Conservation (phyloP, 2,329 filamentous ascomycete genomes). For the Zymoseptoria crescenta region DNA sequence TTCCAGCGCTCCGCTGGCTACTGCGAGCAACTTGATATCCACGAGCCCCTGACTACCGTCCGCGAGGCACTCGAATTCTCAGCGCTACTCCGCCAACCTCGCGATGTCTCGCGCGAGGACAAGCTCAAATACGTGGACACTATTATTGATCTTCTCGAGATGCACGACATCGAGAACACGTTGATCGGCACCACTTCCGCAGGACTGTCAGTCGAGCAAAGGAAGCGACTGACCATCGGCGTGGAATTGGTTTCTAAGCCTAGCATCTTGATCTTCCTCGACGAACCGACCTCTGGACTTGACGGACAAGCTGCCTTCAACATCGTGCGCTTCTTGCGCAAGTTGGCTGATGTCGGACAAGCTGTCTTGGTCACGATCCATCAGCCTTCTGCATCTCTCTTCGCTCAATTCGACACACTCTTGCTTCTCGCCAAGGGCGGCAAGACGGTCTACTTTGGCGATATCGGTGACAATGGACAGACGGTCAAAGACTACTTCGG, state of each 20-base stretch:
- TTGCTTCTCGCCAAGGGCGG: conserved; percentile 56
- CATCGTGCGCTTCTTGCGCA: conserved; percentile 56
- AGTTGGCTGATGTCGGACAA: conserved; percentile 57
- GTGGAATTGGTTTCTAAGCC: conserved; percentile 51
- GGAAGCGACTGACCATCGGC: conserved; percentile 49
- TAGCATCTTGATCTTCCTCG: conserved; percentile 54
- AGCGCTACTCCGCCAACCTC: conserved; percentile 54
- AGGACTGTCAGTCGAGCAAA: conserved; percentile 47
- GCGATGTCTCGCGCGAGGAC: conserved; percentile 48
- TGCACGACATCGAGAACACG: conserved; percentile 56
- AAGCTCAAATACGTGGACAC: conserved; percentile 62
- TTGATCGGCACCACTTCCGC: conserved; percentile 52
- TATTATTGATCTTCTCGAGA: conserved; percentile 55
- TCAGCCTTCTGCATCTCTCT: conserved; percentile 59
- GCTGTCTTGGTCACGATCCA: conserved; percentile 63
- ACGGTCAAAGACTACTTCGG: conserved; percentile 43
- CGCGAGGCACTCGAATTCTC: conserved; percentile 59
- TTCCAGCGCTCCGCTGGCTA: conserved; percentile 50
- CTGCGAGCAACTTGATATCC: conserved; percentile 59
- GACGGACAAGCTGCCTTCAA: conserved; percentile 61
- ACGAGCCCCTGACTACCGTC: conserved; percentile 59
- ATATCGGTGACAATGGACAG: conserved; percentile 37
- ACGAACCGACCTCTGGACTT: conserved; percentile 48
- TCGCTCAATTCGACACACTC: conserved; percentile 58
- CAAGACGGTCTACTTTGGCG: conserved; percentile 59